Evolutionary conservation across 768 basidiomycete species (phyloP).

Genomic region (Boletus sp.): DNA sequence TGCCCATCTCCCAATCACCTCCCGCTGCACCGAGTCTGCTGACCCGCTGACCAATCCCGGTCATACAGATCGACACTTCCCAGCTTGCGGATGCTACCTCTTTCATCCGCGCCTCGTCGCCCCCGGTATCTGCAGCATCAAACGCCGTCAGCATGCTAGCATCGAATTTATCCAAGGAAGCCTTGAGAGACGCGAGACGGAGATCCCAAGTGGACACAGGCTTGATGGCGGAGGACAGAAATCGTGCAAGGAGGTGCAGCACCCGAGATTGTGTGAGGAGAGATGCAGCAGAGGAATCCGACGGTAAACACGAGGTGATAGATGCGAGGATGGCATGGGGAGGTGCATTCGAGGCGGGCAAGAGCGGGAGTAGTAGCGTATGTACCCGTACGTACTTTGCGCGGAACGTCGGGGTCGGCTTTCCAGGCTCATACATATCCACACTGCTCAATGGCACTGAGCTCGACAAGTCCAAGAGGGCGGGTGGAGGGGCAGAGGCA

Average conservation of each 20-base stretch:
- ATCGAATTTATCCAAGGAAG: slow-evolving; percentile 87
- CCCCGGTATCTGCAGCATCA: slow-evolving; percentile 75
- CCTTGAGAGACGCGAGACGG: slow-evolving; percentile 62
- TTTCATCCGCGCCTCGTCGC: slow-evolving; percentile 75
- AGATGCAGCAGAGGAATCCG: slow-evolving; percentile 38
- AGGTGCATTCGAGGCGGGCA: slow-evolving; percentile 55
- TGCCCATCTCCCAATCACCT: slow-evolving; percentile 86
- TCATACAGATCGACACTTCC: slow-evolving; percentile 64
- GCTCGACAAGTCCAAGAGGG: slow-evolving; percentile 22
- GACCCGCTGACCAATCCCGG: slow-evolving; percentile 30
- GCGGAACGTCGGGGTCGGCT: slow-evolving; percentile 38
- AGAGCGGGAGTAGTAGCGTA: slow-evolving; percentile 57
- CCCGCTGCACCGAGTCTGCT: neutral
- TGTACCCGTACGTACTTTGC: slow-evolving; percentile 68
- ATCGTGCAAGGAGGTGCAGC: slow-evolving; percentile 70
- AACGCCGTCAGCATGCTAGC: slow-evolving; percentile 83
- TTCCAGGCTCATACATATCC: slow-evolving; percentile 20
- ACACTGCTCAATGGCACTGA: slow-evolving; percentile 9
- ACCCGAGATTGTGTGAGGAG: slow-evolving; percentile 61
- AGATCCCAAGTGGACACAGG: slow-evolving; percentile 69
- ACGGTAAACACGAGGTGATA: slow-evolving; percentile 42
- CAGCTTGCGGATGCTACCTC: slow-evolving; percentile 83
- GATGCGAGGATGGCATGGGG: slow-evolving; percentile 66
- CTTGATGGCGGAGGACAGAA: slow-evolving; percentile 68
- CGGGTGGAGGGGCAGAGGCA: slow-evolving; percentile 40